Percentiles rank a stretch among this genome's conserved stretches.
Evolutionary conservation across 2,329 filamentous ascomycete species (phyloP).

Genomic region (Pseudogymnoascus sp.): DNA sequence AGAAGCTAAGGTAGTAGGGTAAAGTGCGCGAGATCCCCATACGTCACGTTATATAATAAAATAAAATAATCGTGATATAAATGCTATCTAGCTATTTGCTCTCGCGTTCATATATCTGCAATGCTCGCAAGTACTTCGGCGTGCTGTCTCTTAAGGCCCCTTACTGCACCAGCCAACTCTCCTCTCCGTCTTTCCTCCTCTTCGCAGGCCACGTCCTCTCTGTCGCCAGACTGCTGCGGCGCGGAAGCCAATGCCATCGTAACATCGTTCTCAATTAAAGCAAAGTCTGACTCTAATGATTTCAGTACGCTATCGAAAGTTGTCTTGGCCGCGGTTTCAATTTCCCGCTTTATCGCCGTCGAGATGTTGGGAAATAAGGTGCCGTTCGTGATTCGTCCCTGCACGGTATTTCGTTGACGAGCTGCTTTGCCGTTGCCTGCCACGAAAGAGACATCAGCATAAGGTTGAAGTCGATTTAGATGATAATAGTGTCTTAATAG

Average conservation of each 20-base stretch:
- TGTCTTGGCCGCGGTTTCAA: constrained; percentile 10
- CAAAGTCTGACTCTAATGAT: neutral
- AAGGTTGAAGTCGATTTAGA: neutral
- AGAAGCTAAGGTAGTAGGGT: neutral
- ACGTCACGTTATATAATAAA: neutral
- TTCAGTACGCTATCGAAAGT: constrained; percentile 12
- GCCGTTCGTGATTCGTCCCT: constrained; percentile 16
- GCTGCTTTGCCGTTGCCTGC: constrained; percentile 14
- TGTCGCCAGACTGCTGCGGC: neutral
- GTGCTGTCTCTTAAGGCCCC: constrained; percentile 12
- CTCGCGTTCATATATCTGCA: constrained; percentile 6
- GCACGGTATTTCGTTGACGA: constrained; percentile 14
- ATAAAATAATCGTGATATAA: neutral
- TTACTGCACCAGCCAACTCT: constrained; percentile 12
- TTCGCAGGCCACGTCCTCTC: neutral
- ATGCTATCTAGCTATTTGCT: neutral
- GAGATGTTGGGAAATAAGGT: constrained; percentile 18
- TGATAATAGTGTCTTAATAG: constrained; percentile 4
- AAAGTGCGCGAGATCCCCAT: neutral
- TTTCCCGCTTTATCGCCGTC: constrained; percentile 12
- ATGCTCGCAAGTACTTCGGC: constrained; percentile 13
- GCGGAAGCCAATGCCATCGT: constrained; percentile 12
- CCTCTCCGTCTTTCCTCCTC: constrained; percentile 12
- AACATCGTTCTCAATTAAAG: constrained; percentile 12
- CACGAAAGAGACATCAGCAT: constrained; percentile 9